Base-by-base conservation (phyloP, 2,329 filamentous ascomycete species). In the Geosmithia putterillii region DNA sequence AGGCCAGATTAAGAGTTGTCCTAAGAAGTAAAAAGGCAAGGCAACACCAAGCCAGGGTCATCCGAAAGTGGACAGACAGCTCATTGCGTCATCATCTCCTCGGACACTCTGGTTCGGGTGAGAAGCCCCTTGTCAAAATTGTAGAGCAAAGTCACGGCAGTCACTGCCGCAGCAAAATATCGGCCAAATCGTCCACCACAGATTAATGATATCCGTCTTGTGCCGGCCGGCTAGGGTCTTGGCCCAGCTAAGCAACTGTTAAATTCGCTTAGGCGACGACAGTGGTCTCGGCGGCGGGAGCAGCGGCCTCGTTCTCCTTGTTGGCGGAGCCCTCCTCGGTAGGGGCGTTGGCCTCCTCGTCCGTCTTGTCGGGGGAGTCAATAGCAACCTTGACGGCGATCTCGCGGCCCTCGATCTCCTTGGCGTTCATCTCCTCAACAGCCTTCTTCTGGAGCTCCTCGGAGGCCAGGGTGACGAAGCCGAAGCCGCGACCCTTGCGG, bases 331-430 rank as follows among this genome's bases (percentile, higher is more conserved):
- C 65, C 48, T 60, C 61, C 42, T 61, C 59, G 51, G 71, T 67
- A 42, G 64, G 64, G 49, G 67, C 67, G 57, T 74, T 83, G 58
- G 84, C 79, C 62, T 95, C 90, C 69, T 95, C 90, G 51, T 83
- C 78, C 47, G 78, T 81, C 83, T 96, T 98, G 70, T 94, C 90
- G 51, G 92, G 92, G 76, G 88, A 95, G 74, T 98, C 92, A 61
- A 98, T 96, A 61, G 92, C 92, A 62, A 98, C 89, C 85, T 98
- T 98, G 77, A 98, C 92, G 52, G 92, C 92, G 56, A 98, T 98
- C 74, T 96, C 90, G 59, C 92, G 90, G 51, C 90, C 92, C 67
- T 96, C 92, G 54, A 98, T 92, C 65, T 95, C 86, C 81, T 95
- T 96, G 70, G 88, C 92, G 70, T 98, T 95, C 92, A 98, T 98